Percentiles rank a stretch among this genome's conserved stretches.
phyloP scores from a whole-genome alignment of 75 land plant genomes.

The Selaginella tamariscina region DNA sequence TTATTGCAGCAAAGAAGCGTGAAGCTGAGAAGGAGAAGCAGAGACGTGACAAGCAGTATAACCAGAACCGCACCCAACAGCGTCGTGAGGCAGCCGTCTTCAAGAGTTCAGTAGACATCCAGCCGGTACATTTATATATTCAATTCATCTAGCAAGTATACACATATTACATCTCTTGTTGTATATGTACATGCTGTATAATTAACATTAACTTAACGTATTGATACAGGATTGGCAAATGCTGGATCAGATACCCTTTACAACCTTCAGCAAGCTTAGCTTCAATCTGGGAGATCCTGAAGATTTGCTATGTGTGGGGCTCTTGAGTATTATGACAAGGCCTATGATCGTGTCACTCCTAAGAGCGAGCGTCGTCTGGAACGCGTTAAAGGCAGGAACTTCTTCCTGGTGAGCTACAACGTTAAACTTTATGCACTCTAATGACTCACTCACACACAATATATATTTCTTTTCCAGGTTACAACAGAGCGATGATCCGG shows the following conservation, averaged over 20 bases:
- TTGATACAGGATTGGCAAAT: conserved; percentile 99
- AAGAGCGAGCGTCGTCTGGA: conserved; percentile 76
- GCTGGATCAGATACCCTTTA: conserved; percentile 94
- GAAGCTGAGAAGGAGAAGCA: conserved; percentile 90
- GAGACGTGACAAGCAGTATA: conserved; percentile 50
- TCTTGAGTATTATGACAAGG: conserved; percentile 68
- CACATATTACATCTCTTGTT: too few species aligned
- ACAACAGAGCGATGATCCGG: conserved; percentile 96
- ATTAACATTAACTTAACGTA: not conserved
- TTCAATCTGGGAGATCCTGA: conserved; percentile 68
- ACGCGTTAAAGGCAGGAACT: conserved; percentile 72
- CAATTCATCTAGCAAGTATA: too few species aligned
- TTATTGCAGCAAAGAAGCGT: conserved; percentile 38
- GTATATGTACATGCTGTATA: not conserved
- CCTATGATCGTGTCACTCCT: conserved; percentile 75
- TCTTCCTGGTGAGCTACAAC: too few species aligned
- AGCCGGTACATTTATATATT: too few species aligned
- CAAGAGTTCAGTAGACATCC: conserved; percentile 28
- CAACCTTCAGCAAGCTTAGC: conserved; percentile 74
- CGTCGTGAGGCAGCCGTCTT: conserved; percentile 52
- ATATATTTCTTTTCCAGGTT: too few species aligned
- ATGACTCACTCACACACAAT: too few species aligned
- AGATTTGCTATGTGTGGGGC: conserved; percentile 75
- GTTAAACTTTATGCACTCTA: too few species aligned
- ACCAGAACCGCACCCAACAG: conserved; percentile 31